These are phyloP conservation scores for Ilex paraguariensis DNA, from an alignment of 305 asterid species.

Conservation along the genomic window DNA sequence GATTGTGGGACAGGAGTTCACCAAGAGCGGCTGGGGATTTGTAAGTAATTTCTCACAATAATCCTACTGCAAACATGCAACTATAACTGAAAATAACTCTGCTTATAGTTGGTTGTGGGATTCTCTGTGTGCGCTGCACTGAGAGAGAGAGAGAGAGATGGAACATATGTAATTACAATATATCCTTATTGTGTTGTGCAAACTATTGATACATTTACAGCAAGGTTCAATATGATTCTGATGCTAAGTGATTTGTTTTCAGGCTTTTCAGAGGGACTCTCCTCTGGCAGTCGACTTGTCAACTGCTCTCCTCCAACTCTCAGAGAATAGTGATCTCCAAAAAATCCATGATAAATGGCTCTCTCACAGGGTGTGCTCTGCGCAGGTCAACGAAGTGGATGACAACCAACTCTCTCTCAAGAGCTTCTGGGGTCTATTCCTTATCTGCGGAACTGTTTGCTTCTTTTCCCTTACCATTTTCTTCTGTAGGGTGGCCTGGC, in stretches of 20 bases:
- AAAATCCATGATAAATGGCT: constrained; percentile 81
- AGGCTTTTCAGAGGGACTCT: constrained; percentile 1
- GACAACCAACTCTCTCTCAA: constrained; percentile 58
- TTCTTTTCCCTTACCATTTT: constrained; percentile 43
- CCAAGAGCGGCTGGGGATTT: constrained; percentile 97
- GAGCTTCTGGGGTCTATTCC: constrained; percentile 93
- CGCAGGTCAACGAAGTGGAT: constrained; percentile 24
- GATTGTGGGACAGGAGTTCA: constrained; percentile 79
- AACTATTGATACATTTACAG: background rate
- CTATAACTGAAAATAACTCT: no score
- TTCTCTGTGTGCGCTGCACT: no score
- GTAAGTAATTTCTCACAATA: constrained; percentile 40
- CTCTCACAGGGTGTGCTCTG: constrained; percentile 40
- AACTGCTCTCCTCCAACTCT: constrained; percentile 1
- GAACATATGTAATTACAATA: background rate
- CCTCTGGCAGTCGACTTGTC: constrained; percentile 1
- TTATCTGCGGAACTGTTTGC: constrained; percentile 62
- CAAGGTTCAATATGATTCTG: background rate
- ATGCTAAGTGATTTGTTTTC: background rate
- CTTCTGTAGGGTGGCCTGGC: constrained; percentile 44
- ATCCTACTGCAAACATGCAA: no score
- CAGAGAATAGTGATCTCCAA: constrained; percentile 1
- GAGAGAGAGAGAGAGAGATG: background rate
- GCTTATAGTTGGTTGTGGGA: no score
- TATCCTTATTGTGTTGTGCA: no score